Base-by-base conservation (phyloP, 1,284 basidiomycete genomes). In the Leccinum fuscescens region DNA sequence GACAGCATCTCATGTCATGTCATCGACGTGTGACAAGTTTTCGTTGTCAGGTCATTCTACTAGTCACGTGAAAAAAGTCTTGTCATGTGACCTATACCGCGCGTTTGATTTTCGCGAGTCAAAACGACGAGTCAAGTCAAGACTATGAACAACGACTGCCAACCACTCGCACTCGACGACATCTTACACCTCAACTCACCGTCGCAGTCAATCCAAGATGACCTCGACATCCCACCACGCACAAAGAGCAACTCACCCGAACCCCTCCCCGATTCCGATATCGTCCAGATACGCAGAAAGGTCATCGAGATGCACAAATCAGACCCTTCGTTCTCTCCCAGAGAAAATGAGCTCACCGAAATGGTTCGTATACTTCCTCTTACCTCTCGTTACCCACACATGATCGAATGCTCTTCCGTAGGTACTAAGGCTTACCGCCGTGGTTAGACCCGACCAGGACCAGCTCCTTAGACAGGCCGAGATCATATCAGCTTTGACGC, bases 391-490 rank as follows among this genome's bases (percentile, higher is more conserved):
- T 54, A 4, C 46, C 12, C 15, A 24, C 53, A 24, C 46, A 51
- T 52, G 52, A 65, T 49, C 52, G 55, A 52, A 61, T 31, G 29
- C 57, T 57, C 31, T 49, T 65, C 49, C 37, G 20, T 65, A 89
- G 86, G 78, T 87, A 22, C 66, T 84, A 20, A 79, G 79, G 54
- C 74, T 89, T 27, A 82, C 80, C 11, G 71, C 76, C 56, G 72
- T 67, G 60, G 60, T 71, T 68, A 59, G 77, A 72, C 68, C 79
- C 68, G 62, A 75, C 61, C 62, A 77, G 4, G 69, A 78, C 3
- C 88, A 90, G 66, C 74, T 90, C 2, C 68, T 80, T 22, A 74
- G 76, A 50, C 88, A 90, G 65, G 88, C 88, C 6, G 79, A 82
- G 22, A 79, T 79, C 11, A 90, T 90, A 64, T 76, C 81, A 4